Evolutionary conservation across 805 yeast species (phyloP), one percentile per base, ranked within the genome.

Genomic region (Candida cerambycidarum): DNA sequence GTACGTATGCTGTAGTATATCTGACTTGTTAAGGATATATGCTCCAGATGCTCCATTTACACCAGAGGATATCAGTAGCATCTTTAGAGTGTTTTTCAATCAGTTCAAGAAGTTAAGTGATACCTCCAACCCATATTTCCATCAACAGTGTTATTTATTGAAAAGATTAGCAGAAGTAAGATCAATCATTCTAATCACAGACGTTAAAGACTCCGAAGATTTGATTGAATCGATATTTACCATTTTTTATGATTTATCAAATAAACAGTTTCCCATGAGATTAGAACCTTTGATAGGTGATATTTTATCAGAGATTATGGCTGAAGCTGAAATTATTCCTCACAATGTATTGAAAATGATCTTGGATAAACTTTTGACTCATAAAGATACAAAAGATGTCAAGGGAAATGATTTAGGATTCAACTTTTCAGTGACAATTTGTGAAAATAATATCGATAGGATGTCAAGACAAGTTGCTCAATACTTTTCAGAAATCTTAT

Each of bases 31-130:
- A 32, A 70, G 96, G 44, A 60, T 90, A 12, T 83, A 75, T 54
- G 97, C 96, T 0, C 97, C 97, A 0, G 87, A 89, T 57, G 95
- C 96, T 5, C 97, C 97, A 3, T 89, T 76, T 61, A 79, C 85
- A 1, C 80, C 81, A 17, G 48, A 66, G 1, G 82, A 84, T 50
- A 67, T 89, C 29, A 67, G 80, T 0, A 81, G 71, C 3, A 75
- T 88, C 14, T 88, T 89, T 65, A 77, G 73, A 49, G 69, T 86
- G 6, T 79, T 89, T 54, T 73, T 84, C 46, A 59, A 64, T 19
- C 89, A 85, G 56, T 77, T 90, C 50, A 71, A 71, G 42, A 73
- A 70, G 36, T 61, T 88, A 32, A 52, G 67, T 5, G 81, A 81
- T 43, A 67, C 65, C 7, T 81, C 79, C 14, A 77, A 79, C 47